phyloP scores from a whole-genome alignment of 23 red algal genomes.

The Gracilaria vermiculophylla region DNA sequence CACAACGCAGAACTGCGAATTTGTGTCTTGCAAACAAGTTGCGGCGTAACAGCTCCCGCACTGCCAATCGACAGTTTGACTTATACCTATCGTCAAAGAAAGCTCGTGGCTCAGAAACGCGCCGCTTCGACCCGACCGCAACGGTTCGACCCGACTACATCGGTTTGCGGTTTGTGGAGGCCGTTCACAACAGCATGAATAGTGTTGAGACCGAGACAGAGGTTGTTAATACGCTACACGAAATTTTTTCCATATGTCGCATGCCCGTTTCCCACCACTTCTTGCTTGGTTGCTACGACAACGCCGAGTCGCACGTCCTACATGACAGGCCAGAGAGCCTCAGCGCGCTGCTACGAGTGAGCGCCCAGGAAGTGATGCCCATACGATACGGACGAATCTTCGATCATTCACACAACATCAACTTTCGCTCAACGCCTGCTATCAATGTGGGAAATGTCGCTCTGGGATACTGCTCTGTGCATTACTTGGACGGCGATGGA shows the following conservation, averaged over 20 bases:
- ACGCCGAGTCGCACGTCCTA: not conserved
- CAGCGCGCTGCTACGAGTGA: conserved; percentile 17
- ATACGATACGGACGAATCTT: conserved; percentile 41
- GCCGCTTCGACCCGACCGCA: no score
- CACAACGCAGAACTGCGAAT: no score
- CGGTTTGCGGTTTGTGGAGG: not conserved
- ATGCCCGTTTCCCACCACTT: conserved; percentile 39
- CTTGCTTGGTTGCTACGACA: conserved; percentile 1
- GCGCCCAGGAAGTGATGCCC: conserved; percentile 25
- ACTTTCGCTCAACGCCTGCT: conserved; percentile 38
- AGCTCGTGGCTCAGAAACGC: no score
- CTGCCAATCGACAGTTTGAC: no score
- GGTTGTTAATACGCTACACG: conserved; percentile 1
- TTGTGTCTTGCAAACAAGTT: no score
- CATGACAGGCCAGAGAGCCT: conserved; percentile 24
- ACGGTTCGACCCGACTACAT: no score
- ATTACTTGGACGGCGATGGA: conserved; percentile 17
- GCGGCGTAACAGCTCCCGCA: no score
- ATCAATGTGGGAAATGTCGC: conserved; percentile 26
- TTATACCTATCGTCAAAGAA: no score
- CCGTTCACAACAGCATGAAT: not conserved
- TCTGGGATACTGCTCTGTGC: conserved; percentile 19
- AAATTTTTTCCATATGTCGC: conserved; percentile 32
- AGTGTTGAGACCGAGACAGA: not conserved
- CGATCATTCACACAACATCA: conserved; percentile 30